These are phyloP conservation scores for Zymoseptoria pseudotritici DNA, from an alignment of 2,329 filamentous ascomycete genomes.

Conservation along the genomic window DNA sequence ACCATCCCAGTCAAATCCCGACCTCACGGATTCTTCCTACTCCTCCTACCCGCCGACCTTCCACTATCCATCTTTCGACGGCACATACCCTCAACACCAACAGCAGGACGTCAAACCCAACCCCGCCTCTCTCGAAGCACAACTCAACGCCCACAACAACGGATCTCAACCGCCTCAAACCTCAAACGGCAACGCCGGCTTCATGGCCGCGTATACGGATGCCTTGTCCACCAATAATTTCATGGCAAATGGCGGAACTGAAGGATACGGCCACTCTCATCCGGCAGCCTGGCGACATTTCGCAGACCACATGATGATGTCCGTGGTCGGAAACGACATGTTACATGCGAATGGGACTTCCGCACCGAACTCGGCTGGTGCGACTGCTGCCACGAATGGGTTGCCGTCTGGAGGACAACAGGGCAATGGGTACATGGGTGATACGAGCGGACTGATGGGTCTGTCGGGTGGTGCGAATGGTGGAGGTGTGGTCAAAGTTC, in stretches of 20 bases:
- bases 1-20: slow-evolving; percentile 10
- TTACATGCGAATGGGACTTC: not conserved
- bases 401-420: not conserved
- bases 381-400: not conserved
- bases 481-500: slow-evolving; percentile 5
- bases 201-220: slow-evolving; percentile 4
- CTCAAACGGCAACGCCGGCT: slow-evolving; percentile 15
- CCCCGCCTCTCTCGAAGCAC: slow-evolving; percentile 11
- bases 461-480: slow-evolving; percentile 8
- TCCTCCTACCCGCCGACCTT: slow-evolving; percentile 6
- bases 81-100: slow-evolving; percentile 7
- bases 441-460: slow-evolving; percentile 10
- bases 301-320: slow-evolving; percentile 23
- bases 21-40: slow-evolving; percentile 9
- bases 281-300: slow-evolving; percentile 29
- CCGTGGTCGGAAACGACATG: slow-evolving; percentile 2
- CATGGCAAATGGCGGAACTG: slow-evolving; percentile 10
- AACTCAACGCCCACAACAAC: slow-evolving; percentile 13
- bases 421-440: slow-evolving; percentile 13
- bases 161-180: slow-evolving; percentile 8
- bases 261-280: slow-evolving; percentile 10
- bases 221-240: slow-evolving; percentile 7
- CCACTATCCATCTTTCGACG: slow-evolving; percentile 7
- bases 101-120: slow-evolving; percentile 17
- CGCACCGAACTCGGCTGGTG: not conserved